phyloP scores from a whole-genome alignment of 352 stramenopile species.

The Aphanomyces stellatus region DNA sequence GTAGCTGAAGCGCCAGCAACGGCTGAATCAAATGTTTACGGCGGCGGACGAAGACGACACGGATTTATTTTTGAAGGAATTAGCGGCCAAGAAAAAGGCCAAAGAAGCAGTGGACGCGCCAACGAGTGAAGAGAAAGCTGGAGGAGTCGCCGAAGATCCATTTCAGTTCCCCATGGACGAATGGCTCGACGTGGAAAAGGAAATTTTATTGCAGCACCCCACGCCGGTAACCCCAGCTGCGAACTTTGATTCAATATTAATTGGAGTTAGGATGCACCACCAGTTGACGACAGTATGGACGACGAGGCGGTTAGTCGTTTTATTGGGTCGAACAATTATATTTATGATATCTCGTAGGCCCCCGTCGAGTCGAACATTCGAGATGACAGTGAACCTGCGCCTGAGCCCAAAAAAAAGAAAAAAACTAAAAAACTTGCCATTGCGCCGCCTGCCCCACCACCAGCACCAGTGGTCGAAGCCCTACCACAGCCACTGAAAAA shows the following conservation, averaged over 20 bases:
- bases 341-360: too few relatives aligned
- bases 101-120: neutral
- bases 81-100: slow-evolving; percentile 8
- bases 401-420: neutral
- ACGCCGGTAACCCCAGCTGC: too few relatives aligned
- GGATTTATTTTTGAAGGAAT: slow-evolving; percentile 1
- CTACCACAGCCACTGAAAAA: too few relatives aligned
- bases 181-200: slow-evolving; percentile 14
- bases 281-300: too few relatives aligned
- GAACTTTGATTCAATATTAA: too few relatives aligned
- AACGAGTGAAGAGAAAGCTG: neutral
- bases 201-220: neutral
- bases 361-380: too few relatives aligned
- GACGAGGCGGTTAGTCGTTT: neutral
- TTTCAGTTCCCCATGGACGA: slow-evolving; percentile 19
- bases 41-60: slow-evolving; percentile 10
- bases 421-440: neutral
- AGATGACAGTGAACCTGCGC: too few relatives aligned
- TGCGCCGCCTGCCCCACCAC: neutral
- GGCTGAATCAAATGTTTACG: slow-evolving; percentile 6
- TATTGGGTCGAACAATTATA: neutral
- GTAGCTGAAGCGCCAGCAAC: slow-evolving; percentile 16
- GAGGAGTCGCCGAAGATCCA: neutral
- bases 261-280: too few relatives aligned
- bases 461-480: too few relatives aligned